These are phyloP conservation scores for Piper longum DNA, from an alignment of 164 flowering plant genomes.

Conservation along the genomic window DNA sequence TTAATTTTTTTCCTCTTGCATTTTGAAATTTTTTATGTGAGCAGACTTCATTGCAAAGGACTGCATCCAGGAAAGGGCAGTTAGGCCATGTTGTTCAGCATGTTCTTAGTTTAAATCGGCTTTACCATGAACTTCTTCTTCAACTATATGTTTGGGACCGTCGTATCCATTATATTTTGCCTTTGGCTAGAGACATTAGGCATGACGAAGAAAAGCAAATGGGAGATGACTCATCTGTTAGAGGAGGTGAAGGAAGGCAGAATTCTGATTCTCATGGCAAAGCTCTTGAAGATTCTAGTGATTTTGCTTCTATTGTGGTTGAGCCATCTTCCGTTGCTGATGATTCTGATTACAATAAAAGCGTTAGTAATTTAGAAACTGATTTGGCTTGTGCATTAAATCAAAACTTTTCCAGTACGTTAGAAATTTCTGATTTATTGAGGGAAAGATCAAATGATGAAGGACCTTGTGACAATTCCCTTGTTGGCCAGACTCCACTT, in stretches of 20 bases:
- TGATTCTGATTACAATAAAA: neutral
- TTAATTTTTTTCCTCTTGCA: constrained; percentile 1
- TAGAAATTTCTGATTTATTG: constrained; percentile 4
- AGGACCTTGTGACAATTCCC: constrained; percentile 5
- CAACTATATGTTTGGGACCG: constrained; percentile 69
- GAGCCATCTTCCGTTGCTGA: neutral
- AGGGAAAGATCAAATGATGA: neutral
- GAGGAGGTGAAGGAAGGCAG: constrained; percentile 1
- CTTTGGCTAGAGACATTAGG: constrained; percentile 10
- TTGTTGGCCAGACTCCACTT: neutral
- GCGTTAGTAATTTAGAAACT: neutral
- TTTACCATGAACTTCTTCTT: constrained; percentile 58
- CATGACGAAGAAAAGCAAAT: constrained; percentile 7
- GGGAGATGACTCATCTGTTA: constrained; percentile 10
- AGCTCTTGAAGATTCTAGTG: constrained; percentile 3
- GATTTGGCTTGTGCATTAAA: neutral
- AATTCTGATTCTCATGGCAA: constrained; percentile 2
- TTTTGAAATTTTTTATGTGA: neutral
- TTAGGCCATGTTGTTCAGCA: constrained; percentile 23
- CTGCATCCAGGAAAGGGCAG: constrained; percentile 18
- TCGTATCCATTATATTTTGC: constrained; percentile 41
- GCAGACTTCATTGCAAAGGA: constrained; percentile 33
- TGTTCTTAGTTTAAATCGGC: constrained; percentile 46
- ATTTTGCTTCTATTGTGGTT: constrained; percentile 1
- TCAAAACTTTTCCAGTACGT: constrained; percentile 7